Conservation (phyloP, 768 basidiomycete genomes). For the Psilocybe tampanensis region DNA sequence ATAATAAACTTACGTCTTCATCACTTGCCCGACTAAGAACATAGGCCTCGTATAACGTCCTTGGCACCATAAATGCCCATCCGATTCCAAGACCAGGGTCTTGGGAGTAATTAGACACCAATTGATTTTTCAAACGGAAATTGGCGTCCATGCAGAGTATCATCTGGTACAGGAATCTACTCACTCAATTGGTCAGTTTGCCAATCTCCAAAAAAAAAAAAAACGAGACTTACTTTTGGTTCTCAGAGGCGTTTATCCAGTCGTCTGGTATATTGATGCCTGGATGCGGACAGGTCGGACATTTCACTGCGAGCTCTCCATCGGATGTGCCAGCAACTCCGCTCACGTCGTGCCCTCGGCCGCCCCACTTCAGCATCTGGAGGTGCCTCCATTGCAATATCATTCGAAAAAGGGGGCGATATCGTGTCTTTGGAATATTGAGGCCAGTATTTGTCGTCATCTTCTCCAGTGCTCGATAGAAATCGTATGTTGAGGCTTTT, state of each 20-base stretch:
- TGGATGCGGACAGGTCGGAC: conserved; percentile 37
- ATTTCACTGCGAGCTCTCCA: conserved; percentile 30
- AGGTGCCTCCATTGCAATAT: conserved; percentile 25
- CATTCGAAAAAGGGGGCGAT: conserved; percentile 10
- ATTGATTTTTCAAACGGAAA: conserved; percentile 11
- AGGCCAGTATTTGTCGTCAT: conserved; percentile 4
- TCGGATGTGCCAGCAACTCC: conserved; percentile 20
- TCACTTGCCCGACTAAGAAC: conserved; percentile 4
- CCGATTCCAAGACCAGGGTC: conserved; percentile 16
- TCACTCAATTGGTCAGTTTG: neutral
- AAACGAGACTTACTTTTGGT: conserved; percentile 7
- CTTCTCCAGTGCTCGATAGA: conserved; percentile 8
- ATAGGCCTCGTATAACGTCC: conserved; percentile 6
- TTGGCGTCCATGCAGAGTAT: conserved; percentile 1
- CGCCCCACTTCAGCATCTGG: conserved; percentile 26
- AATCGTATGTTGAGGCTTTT: conserved; percentile 10
- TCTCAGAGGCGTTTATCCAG: conserved; percentile 14
- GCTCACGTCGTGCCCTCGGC: conserved; percentile 20
- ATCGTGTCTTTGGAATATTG: neutral
- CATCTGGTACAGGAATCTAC: neutral
- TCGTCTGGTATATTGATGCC: conserved; percentile 29
- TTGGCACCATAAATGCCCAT: conserved; percentile 9
- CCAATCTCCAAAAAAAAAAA: neutral
- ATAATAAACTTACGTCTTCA: no score
- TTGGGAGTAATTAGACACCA: conserved; percentile 13